Evolutionary conservation across 352 stramenopile genomes (phyloP).

Genomic region (Phytophthora aleatoria): DNA sequence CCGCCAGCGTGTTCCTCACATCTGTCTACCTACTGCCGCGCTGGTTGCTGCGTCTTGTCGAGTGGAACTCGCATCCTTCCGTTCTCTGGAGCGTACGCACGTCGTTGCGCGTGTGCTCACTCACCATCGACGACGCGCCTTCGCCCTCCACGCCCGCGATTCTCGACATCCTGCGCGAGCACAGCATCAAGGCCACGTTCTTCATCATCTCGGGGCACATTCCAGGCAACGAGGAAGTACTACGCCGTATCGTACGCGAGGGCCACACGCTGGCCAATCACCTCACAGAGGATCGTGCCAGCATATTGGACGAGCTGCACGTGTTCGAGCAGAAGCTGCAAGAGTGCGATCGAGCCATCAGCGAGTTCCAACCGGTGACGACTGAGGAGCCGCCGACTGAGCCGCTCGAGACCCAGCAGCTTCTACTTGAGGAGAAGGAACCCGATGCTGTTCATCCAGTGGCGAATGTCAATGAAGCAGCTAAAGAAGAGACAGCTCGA

Average conservation of each 20-base stretch:
- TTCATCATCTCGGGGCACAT: constrained; percentile 87
- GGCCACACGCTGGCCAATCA: constrained; percentile 83
- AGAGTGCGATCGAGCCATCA: constrained; percentile 74
- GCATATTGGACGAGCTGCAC: constrained; percentile 77
- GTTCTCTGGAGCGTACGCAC: constrained; percentile 81
- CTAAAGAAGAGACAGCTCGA: not conserved
- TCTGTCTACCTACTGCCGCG: constrained; percentile 73
- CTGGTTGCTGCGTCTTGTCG: constrained; percentile 72
- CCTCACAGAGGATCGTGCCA: constrained; percentile 80
- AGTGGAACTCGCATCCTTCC: constrained; percentile 68
- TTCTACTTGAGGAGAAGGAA: constrained; percentile 29
- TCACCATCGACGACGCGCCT: constrained; percentile 85
- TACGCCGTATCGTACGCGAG: constrained; percentile 79
- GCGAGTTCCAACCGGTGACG: constrained; percentile 39
- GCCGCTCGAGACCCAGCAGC: constrained; percentile 23
- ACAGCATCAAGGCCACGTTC: constrained; percentile 80
- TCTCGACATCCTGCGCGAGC: constrained; percentile 68
- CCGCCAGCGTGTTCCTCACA: constrained; percentile 39
- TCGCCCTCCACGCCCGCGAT: constrained; percentile 65
- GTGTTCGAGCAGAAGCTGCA: constrained; percentile 85
- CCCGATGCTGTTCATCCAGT: not conserved
- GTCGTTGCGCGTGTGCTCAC: constrained; percentile 53
- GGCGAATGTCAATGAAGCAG: not conserved
- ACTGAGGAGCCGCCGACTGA: constrained; percentile 3
- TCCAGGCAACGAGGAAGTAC: constrained; percentile 62